These are phyloP conservation scores for Daedaleopsis sinensis DNA, from an alignment of 768 basidiomycete genomes.

Conservation along the genomic window DNA sequence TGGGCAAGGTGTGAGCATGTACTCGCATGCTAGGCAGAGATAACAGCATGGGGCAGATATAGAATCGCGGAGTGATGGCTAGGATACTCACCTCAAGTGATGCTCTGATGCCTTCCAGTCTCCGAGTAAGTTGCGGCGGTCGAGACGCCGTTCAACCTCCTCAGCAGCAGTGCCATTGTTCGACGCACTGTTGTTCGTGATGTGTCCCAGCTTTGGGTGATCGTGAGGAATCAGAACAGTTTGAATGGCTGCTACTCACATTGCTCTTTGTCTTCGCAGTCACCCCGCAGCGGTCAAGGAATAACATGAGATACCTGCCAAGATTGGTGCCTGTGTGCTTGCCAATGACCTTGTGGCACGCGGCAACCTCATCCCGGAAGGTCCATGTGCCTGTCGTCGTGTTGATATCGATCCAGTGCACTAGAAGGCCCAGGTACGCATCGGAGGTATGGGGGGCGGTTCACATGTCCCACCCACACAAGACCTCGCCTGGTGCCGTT, in stretches of 20 bases:
- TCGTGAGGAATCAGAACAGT: not conserved
- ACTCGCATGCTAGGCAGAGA: not conserved
- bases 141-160: constrained; percentile 14
- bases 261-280: constrained; percentile 19
- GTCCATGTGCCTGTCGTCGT: constrained; percentile 23
- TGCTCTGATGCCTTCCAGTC: not conserved
- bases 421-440: constrained; percentile 25
- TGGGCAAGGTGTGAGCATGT: not conserved
- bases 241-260: constrained; percentile 18
- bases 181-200: constrained; percentile 25
- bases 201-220: constrained; percentile 11
- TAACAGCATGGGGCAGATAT: not conserved
- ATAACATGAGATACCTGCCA: constrained; percentile 27
- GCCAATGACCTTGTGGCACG: constrained; percentile 26
- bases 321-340: constrained; percentile 33
- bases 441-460: constrained; percentile 25
- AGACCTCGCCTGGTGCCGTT: constrained; percentile 17
- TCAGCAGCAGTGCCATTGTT: constrained; percentile 24
- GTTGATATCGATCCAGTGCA: constrained; percentile 28
- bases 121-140: not conserved
- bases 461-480: constrained; percentile 22
- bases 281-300: constrained; percentile 33
- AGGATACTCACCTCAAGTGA: constrained; percentile 7
- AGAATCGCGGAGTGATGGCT: not conserved
- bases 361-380: constrained; percentile 26